Base-by-base conservation (phyloP, 1,284 basidiomycete genomes). In the Anthracocystis panici-leucophaei region DNA sequence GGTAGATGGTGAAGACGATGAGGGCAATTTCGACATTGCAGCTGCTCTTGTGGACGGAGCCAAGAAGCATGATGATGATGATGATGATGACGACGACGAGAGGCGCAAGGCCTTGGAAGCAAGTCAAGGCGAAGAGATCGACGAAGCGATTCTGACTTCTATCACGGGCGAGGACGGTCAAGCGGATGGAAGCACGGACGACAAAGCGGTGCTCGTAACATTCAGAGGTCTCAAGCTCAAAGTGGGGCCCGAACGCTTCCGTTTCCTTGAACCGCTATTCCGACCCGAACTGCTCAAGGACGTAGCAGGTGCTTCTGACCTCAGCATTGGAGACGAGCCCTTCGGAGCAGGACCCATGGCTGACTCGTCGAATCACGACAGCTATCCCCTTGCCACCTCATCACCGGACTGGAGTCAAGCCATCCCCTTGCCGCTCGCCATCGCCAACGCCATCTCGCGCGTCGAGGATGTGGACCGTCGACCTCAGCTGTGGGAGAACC, bases 71-170 rank as follows among this genome's bases (percentile, higher is more conserved):
- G 58, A 65, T 27, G 73, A 71, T 9, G 75, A 69, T 3, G 57
- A 78, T 23, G 58, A 65, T 27, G 73, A 71, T 9, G 75, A 69
- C 4, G 57, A 79, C 5, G 75, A 82, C 50, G 79, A 84, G 60
- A 18, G 91, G 78, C 92, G 93, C 85, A 90, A 91, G 77, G 91
- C 91, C 1, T 92, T 94, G 68, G 92, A 93, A 83, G 90, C 90
- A 20, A 64, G 61, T 14, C 57, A 62, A 23, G 65, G 56, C 14
- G 65, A 68, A 16, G 74, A 68, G 53, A 57, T 67, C 33, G 75
- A 77, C 48, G 69, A 73, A 23, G 57, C 57, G 31, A 59, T 77
- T 40, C 57, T 75, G 38, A 66, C 77, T 48, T 65, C 75, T 52
- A 75, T 77, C 62, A 65, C 65, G 20, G 59, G 68, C 41, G 63